Percentiles rank a stretch among this genome's conserved stretches.
phyloP scores from a whole-genome alignment of 2,329 filamentous ascomycete genomes.

The Allantophomopsis cytisporea region DNA sequence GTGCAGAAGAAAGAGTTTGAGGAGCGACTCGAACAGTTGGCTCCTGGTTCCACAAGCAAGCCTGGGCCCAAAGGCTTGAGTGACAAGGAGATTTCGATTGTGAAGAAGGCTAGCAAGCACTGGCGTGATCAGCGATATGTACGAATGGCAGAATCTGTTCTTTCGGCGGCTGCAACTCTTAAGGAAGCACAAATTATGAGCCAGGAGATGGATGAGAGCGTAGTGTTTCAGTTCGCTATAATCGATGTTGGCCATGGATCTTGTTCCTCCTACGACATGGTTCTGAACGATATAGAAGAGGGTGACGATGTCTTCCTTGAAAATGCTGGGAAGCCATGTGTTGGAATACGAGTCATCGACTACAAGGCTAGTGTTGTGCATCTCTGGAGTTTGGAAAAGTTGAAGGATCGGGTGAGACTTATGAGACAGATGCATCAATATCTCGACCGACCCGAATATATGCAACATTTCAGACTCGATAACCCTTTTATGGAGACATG shows the following conservation, averaged over 20 bases:
- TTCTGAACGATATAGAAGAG: conserved; percentile 81
- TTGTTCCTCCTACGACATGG: conserved; percentile 92
- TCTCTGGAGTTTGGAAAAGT: conserved; percentile 88
- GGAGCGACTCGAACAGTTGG: conserved; percentile 66
- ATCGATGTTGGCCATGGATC: conserved; percentile 79
- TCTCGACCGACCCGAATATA: conserved; percentile 86
- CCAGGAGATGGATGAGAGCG: conserved; percentile 83
- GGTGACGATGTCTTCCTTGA: conserved; percentile 74
- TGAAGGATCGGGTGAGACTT: conserved; percentile 71
- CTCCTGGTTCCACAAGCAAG: conserved; percentile 40
- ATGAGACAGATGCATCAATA: conserved; percentile 99
- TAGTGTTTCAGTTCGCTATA: conserved; percentile 90
- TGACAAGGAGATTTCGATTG: conserved; percentile 58
- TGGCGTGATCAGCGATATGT: conserved; percentile 85
- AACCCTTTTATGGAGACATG: conserved; percentile 88
- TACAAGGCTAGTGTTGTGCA: conserved; percentile 78
- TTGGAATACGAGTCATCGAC: conserved; percentile 82
- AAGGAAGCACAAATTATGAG: conserved; percentile 99
- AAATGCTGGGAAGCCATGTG: conserved; percentile 73
- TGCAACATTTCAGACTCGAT: conserved; percentile 81
- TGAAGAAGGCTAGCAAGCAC: conserved; percentile 50
- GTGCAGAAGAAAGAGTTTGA: conserved; percentile 77
- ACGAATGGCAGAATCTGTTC: conserved; percentile 80
- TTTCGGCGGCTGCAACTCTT: conserved; percentile 75
- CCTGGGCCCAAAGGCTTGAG: conserved; percentile 31